A percentile compares a stretch with the other conserved stretches of the same genome.
Conservation (phyloP, 495 filamentous ascomycete species). For the Pseudomonodictys pantanalensis region DNA sequence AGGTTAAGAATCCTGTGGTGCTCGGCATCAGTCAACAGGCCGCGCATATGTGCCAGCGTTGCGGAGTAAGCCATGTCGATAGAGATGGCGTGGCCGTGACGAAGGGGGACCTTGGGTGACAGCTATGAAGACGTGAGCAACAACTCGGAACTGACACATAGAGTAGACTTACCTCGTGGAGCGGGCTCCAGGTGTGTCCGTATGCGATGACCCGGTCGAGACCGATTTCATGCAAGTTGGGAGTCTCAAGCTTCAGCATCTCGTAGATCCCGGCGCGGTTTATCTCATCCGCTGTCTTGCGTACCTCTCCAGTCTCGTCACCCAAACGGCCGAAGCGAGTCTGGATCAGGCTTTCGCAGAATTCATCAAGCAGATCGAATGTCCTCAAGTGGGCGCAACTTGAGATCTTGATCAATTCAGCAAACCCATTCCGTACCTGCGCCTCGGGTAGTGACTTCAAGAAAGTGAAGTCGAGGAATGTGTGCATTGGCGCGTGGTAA, state of each 20-base stretch:
- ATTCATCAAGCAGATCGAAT: conserved; percentile 59
- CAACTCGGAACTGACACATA: neutral
- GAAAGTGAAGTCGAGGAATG: conserved; percentile 65
- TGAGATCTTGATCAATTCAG: conserved; percentile 65
- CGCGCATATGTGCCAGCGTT: conserved; percentile 54
- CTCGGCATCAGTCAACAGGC: conserved; percentile 51
- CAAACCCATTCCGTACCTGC: conserved; percentile 64
- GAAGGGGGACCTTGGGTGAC: conserved; percentile 56
- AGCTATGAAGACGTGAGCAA: conserved; percentile 35
- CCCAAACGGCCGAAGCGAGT: conserved; percentile 56
- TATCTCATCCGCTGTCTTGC: conserved; percentile 57
- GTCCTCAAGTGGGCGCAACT: conserved; percentile 58
- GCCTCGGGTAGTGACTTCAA: conserved; percentile 56
- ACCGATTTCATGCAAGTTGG: conserved; percentile 62
- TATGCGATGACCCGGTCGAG: conserved; percentile 65
- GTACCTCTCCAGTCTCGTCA: conserved; percentile 48
- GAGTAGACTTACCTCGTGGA: conserved; percentile 48
- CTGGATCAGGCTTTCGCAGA: conserved; percentile 58
- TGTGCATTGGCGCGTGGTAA: conserved; percentile 63
- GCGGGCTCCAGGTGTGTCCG: conserved; percentile 65
- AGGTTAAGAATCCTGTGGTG: conserved; percentile 54
- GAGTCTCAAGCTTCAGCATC: conserved; percentile 63
- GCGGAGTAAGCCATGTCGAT: conserved; percentile 68
- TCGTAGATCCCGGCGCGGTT: conserved; percentile 57
- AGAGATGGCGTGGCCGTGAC: conserved; percentile 64